Evolutionary conservation across 2,329 filamentous ascomycete species (phyloP).

Genomic region (Aspergillus thermomutatus): DNA sequence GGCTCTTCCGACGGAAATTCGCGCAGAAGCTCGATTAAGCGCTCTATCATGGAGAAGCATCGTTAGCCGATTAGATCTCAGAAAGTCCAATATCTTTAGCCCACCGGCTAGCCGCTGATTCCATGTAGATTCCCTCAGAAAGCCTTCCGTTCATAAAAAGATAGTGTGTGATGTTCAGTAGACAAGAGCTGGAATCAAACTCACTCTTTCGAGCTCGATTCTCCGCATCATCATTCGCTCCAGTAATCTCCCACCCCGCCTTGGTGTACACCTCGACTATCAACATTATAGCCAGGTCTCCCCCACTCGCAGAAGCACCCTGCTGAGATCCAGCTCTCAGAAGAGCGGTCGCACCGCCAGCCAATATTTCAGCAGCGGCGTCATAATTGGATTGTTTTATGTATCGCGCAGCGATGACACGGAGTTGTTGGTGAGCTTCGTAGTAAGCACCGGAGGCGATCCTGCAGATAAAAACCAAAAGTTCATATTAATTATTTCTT

Average conservation of each 20-base stretch:
- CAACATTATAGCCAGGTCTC: conserved; percentile 81
- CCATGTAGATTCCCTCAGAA: neutral
- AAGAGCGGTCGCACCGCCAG: conserved; percentile 77
- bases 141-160: neutral
- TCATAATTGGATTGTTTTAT: conserved; percentile 81
- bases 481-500: conserved; percentile 11
- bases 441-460: conserved; percentile 92
- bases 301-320: conserved; percentile 89
- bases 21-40: conserved; percentile 73
- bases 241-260: conserved; percentile 66
- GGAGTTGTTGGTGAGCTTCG: conserved; percentile 97
- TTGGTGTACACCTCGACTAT: conserved; percentile 89
- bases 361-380: conserved; percentile 82
- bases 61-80: conserved; percentile 3
- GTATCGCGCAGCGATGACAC: conserved; percentile 90
- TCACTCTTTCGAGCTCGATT: conserved; percentile 60
- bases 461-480: conserved; percentile 42
- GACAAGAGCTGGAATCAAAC: conserved; percentile 8
- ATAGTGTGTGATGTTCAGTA: neutral
- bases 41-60: conserved; percentile 34
- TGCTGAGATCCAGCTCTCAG: conserved; percentile 63
- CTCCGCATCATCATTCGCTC: conserved; percentile 52
- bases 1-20: conserved; percentile 81
- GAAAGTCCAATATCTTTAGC: neutral
- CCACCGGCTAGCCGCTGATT: neutral